These are phyloP conservation scores for Cephaloascus fragrans DNA, from an alignment of 805 yeast genomes.

Conservation along the genomic window DNA sequence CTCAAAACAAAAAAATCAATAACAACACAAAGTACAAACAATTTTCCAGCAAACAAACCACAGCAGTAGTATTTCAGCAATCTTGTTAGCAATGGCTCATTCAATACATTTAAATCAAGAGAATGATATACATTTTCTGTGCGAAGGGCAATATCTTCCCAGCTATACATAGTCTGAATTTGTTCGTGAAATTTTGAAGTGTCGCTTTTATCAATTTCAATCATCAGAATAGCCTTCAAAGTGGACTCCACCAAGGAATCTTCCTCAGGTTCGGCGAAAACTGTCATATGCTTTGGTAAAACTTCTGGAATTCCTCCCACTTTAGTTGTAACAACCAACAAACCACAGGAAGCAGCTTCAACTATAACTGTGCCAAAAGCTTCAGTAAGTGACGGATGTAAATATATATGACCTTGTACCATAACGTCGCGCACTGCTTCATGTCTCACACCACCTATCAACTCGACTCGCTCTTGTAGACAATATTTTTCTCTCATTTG, in stretches of 20 bases:
- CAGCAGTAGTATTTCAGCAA: conserved; percentile 57
- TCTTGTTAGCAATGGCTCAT: conserved; percentile 48
- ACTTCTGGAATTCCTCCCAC: conserved; percentile 99
- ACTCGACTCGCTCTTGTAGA: conserved; percentile 77
- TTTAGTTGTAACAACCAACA: conserved; percentile 85
- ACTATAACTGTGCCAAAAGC: conserved; percentile 97
- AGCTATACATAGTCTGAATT: conserved; percentile 76
- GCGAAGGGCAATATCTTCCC: conserved; percentile 81
- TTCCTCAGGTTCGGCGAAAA: conserved; percentile 82
- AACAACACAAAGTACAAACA: conserved; percentile 71
- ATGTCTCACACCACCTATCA: conserved; percentile 82
- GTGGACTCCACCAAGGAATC: conserved; percentile 70
- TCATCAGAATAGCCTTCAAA: conserved; percentile 52
- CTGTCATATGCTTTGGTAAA: conserved; percentile 85
- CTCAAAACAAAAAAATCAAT: conserved; percentile 63
- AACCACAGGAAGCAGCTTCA: conserved; percentile 95
- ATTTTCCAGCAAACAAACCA: conserved; percentile 79
- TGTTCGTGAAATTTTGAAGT: conserved; percentile 71
- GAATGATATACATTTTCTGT: conserved; percentile 75
- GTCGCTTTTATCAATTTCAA: conserved; percentile 52
- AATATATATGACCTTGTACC: conserved; percentile 87
- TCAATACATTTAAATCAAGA: conserved; percentile 24
- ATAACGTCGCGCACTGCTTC: conserved; percentile 89
- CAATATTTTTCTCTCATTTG: conserved; percentile 87
- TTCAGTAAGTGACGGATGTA: conserved; percentile 91